Base-by-base conservation (phyloP, 1,284 basidiomycete genomes). In the Pholiota adiposa region DNA sequence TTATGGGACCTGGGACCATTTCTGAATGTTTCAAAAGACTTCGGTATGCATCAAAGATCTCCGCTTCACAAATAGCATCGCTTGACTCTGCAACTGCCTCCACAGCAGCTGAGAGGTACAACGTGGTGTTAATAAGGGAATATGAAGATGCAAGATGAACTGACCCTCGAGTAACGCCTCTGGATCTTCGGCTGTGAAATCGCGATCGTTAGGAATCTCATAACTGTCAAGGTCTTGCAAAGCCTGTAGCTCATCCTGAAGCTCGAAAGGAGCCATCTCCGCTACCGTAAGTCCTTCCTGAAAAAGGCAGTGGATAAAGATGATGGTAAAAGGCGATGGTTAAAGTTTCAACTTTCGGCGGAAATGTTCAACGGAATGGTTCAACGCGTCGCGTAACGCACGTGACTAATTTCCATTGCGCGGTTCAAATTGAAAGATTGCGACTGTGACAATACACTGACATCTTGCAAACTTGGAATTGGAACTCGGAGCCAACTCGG, bases 41-140 rank as follows among this genome's bases (percentile, higher is more conserved):
- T 55, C 92, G 82, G 67, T 91, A 93, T 19, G 90, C 84, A 67
- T 94, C 93, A 64, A 95, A 92, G 8, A 89, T 84, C 19, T 86
- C 79, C 1, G 78, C 75, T 38, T 92, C 83, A 0, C 79, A 73
- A 55, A 97, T 88, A 2, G 83, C 75, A 25, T 92, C 88, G 18
- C 90, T 88, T 18, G 86, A 84, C 51, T 88, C 82, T 2, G 92
- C 89, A 40, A 93, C 84, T 3, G 85, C 79, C 64, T 89, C 88
- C 52, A 97, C 91, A 25, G 90, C 93, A 62, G 78, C 89, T 92
- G 67, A 12, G 66, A 60, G 62, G 19, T 23, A 41, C 31, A 16
- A n/a, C n/a, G n/a, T n/a, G n/a, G n/a, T 5, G 51, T 58, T 52
- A 54, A 49, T 63, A 55, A 38, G 53, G 41, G 57, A 38, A 53